Evolutionary conservation across 108 stramenopile genomes (phyloP), one percentile per base, ranked within the genome.

Genomic region (Nitzschia putrida): DNA sequence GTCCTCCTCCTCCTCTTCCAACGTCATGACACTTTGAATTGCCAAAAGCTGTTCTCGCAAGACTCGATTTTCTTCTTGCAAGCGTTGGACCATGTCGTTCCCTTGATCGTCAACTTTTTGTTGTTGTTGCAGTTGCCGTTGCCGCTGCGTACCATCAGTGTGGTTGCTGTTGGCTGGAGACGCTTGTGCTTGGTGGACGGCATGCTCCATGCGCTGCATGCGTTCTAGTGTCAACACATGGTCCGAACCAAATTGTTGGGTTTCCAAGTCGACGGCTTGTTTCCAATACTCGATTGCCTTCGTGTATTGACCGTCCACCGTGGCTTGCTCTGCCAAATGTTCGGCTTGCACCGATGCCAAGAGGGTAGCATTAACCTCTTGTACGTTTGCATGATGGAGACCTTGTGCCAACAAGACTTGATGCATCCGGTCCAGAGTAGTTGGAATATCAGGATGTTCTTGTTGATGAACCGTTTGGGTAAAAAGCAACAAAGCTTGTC

Each of bases 341-440:
- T 63, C 38, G 23, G 37, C 61, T 63, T 45, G 61, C 0, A 63
- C 44, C 8, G 61, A 63, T 0, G 8, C 44, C 61, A 63, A 40
- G 21, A 24, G 16, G 18, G 22, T 63, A 63, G 44, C 11, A 13
- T 8, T 3, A 7, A 23, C 43, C 22, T n/a, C 44, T 20, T 49
- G 29, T 34, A 1, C 3, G 4, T 4, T 34, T 34, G 29, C 4
- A n/a, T n/a, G n/a, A n/a, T n/a, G n/a, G n/a, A 34, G 29, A 34
- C 29, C 29, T 10, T 45, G 21, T 1, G 42, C 61, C 23, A 23
- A 14, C 61, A 63, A 38, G 25, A 66, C 65, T 66, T 66, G 65
- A 10, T 39, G 13, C 52, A 66, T 53, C 14, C 65, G 65, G 10
- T 66, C 52, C 65, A 66, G 52, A 5, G 65, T 66, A 2, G 52